Conservation (phyloP, 495 filamentous ascomycete species). For the Venustampulla echinocandica region DNA sequence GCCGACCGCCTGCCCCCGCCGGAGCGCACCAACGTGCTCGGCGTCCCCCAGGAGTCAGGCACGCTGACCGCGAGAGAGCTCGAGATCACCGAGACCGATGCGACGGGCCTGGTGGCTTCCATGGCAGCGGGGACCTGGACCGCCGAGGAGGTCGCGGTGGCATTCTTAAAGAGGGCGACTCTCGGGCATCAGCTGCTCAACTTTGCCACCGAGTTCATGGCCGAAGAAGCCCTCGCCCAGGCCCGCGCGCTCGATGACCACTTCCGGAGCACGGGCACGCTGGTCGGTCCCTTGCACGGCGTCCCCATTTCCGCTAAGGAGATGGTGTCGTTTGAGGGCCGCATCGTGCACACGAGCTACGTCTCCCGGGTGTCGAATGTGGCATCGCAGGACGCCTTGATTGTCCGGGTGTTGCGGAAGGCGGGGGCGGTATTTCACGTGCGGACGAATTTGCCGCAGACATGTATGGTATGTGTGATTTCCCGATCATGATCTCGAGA, state of each 20-base stretch:
- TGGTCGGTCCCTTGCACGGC: conserved; percentile 47
- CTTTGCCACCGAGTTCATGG: conserved; percentile 49
- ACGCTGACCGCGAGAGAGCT: conserved; percentile 30
- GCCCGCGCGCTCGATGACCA: conserved; percentile 43
- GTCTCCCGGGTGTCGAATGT: conserved; percentile 22
- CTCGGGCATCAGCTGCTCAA: conserved; percentile 48
- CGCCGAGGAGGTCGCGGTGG: conserved; percentile 31
- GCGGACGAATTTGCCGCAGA: conserved; percentile 55
- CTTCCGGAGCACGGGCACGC: conserved; percentile 33
- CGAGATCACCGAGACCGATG: conserved; percentile 41
- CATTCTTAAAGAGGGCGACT: conserved; percentile 40
- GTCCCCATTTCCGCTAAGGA: conserved; percentile 49
- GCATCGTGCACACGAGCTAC: conserved; percentile 15
- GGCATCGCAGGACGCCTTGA: conserved; percentile 22
- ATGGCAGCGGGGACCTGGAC: conserved; percentile 29
- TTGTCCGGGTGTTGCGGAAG: conserved; percentile 29
- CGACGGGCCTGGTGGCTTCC: conserved; percentile 30
- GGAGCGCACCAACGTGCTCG: conserved; percentile 5
- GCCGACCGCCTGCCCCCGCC: not conserved
- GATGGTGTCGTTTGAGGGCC: conserved; percentile 28
- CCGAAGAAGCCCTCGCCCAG: conserved; percentile 38
- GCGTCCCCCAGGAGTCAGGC: conserved; percentile 4
- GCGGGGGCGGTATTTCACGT: conserved; percentile 53
- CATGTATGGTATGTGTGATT: conserved; percentile 43
- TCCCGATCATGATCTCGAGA: not conserved